phyloP scores from a whole-genome alignment of 1,284 basidiomycete genomes.

The Serendipita sp. region DNA sequence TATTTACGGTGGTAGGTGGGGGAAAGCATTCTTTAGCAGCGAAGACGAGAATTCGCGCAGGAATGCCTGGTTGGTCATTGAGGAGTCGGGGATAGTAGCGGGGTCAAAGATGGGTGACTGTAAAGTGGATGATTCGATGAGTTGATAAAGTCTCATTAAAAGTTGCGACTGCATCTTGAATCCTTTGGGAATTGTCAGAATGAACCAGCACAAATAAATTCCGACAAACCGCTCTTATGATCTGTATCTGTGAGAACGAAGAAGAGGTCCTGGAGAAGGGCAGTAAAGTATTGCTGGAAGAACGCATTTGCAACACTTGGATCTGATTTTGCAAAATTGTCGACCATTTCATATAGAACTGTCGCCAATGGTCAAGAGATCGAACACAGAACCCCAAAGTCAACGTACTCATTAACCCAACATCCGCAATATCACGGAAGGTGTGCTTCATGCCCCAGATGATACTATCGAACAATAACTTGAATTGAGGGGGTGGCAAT shows the following conservation, averaged over 20 bases:
- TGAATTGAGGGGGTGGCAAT: slow-evolving; percentile 87
- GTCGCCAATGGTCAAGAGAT: slow-evolving; percentile 9
- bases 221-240: slow-evolving; percentile 71
- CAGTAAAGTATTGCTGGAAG: slow-evolving; percentile 88
- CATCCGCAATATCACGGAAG: slow-evolving; percentile 97
- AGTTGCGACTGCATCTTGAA: slow-evolving; percentile 84
- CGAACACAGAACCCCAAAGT: background rate
- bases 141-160: slow-evolving; percentile 87
- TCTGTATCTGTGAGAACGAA: slow-evolving; percentile 96
- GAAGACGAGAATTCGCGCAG: slow-evolving; percentile 82
- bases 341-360: slow-evolving; percentile 91
- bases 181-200: slow-evolving; percentile 22
- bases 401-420: slow-evolving; percentile 68
- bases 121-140: slow-evolving; percentile 76
- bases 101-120: slow-evolving; percentile 81
- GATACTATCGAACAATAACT: slow-evolving; percentile 95
- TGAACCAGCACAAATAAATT: slow-evolving; percentile 6
- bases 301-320: slow-evolving; percentile 62
- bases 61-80: slow-evolving; percentile 71
- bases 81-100: slow-evolving; percentile 55
- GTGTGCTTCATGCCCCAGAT: slow-evolving; percentile 99
- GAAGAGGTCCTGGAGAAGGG: slow-evolving; percentile 91
- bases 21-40: slow-evolving; percentile 77
- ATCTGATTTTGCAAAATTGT: slow-evolving; percentile 85
- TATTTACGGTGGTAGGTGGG: slow-evolving; percentile 71